A percentile compares a stretch with the other conserved stretches of the same genome.
Evolutionary conservation across 371 early-diverging fungal genomes (phyloP).

Genomic region (Lichtheimia hyalospora): DNA sequence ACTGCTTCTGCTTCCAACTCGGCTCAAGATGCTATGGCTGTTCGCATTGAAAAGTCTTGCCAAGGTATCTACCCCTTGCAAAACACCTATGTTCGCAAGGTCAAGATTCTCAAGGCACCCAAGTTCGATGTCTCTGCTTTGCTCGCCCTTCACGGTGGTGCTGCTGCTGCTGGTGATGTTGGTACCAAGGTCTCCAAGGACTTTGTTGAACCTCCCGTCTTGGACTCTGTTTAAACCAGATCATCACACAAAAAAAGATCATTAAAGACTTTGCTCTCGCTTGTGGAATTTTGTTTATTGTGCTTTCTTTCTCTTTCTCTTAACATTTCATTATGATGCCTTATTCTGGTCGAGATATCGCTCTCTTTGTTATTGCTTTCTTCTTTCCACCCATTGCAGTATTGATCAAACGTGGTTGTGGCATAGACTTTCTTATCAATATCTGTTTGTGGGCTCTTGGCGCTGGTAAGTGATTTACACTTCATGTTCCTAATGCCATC

Average conservation of each 20-base stretch:
- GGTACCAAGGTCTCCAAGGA: conserved; percentile 74
- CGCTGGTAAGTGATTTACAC: conserved; percentile 27
- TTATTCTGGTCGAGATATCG: conserved; percentile 54
- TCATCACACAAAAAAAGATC: neutral
- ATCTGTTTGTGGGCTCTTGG: conserved; percentile 64
- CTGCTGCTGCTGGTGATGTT: conserved; percentile 81
- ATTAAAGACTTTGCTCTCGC: neutral
- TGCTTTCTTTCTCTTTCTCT: neutral
- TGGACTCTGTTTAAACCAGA: conserved; percentile 69
- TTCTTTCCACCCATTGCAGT: conserved; percentile 77
- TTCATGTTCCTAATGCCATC: too few relatives aligned
- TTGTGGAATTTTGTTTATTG: neutral
- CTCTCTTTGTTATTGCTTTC: conserved; percentile 62
- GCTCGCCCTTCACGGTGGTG: conserved; percentile 93
- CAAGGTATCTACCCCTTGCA: conserved; percentile 99
- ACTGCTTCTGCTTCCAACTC: conserved; percentile 58
- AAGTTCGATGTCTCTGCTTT: conserved; percentile 95
- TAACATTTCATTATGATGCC: conserved; percentile 25
- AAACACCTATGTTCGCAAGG: conserved; percentile 98
- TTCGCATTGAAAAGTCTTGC: conserved; percentile 97
- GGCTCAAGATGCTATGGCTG: conserved; percentile 84
- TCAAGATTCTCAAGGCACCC: conserved; percentile 99
- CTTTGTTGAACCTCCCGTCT: conserved; percentile 82
- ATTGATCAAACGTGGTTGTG: conserved; percentile 60
- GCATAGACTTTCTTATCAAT: conserved; percentile 68